These are phyloP conservation scores for Ustilago sp. DNA, from an alignment of 1,284 basidiomycete genomes.

Conservation along the genomic window DNA sequence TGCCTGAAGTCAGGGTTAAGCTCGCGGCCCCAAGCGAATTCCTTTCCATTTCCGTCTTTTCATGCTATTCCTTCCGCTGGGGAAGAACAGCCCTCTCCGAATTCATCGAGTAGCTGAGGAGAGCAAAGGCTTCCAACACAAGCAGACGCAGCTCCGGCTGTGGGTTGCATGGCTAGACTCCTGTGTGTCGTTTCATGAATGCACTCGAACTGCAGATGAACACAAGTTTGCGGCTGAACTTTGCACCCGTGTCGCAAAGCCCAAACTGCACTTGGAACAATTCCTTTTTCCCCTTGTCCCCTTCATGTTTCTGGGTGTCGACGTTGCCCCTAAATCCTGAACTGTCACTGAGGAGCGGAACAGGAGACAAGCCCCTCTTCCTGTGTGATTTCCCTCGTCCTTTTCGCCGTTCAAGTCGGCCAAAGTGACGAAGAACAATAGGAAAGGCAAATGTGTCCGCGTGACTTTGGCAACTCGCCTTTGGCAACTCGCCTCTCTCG, in stretches of 20 bases:
- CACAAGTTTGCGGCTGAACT: constrained; percentile 27
- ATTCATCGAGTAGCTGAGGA: not conserved
- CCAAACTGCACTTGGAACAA: not conserved
- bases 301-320: constrained; percentile 4
- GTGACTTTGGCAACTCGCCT: constrained; percentile 1
- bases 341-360: constrained; percentile 1
- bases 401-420: constrained; percentile 7
- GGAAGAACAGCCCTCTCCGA: not conserved
- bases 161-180: not conserved
- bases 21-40: not conserved
- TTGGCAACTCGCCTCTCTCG: not conserved
- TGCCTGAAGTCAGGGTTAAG: constrained; percentile 13
- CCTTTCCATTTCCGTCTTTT: not conserved
- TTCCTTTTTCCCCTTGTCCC: not conserved
- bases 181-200: constrained; percentile 5
- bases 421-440: not conserved
- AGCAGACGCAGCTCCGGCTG: not conserved
- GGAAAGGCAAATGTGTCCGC: not conserved
- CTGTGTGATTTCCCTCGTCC: constrained; percentile 1
- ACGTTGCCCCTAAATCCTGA: not conserved
- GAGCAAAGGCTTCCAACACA: not conserved
- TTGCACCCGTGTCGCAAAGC: constrained; percentile 7
- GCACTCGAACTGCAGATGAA: not conserved
- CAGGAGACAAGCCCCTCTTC: not conserved
- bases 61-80: not conserved